These are phyloP conservation scores for Coemansia furcata DNA, from an alignment of 192 early-diverging fungal genomes.

Conservation along the genomic window DNA sequence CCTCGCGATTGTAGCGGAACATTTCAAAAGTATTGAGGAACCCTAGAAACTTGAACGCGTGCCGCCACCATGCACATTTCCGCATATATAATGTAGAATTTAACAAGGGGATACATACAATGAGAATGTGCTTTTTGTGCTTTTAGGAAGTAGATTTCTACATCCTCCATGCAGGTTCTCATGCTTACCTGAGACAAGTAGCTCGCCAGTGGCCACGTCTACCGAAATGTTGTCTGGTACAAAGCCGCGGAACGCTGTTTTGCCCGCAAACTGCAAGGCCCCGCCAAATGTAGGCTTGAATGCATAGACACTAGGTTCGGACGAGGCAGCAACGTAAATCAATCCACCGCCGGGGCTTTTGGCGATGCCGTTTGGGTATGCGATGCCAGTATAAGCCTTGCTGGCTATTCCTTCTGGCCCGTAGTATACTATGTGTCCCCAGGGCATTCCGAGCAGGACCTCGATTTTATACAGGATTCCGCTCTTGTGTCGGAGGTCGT, in stretches of 20 bases:
- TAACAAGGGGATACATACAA: neutral
- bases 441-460: slow-evolving; percentile 49
- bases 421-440: slow-evolving; percentile 44
- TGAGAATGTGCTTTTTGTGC: neutral
- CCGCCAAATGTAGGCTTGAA: slow-evolving; percentile 22
- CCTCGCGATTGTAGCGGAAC: slow-evolving; percentile 51
- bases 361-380: slow-evolving; percentile 49
- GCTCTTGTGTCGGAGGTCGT: slow-evolving; percentile 42
- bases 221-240: slow-evolving; percentile 53
- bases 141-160: neutral
- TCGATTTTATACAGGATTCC: slow-evolving; percentile 42
- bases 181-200: slow-evolving; percentile 50
- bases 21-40: slow-evolving; percentile 47
- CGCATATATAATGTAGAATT: neutral
- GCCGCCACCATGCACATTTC: neutral
- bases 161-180: neutral
- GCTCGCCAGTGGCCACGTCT: slow-evolving; percentile 32
- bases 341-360: slow-evolving; percentile 24
- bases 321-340: slow-evolving; percentile 40
- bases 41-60: slow-evolving; percentile 19
- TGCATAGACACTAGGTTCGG: slow-evolving; percentile 39
- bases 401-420: slow-evolving; percentile 20
- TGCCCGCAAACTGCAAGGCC: slow-evolving; percentile 21
- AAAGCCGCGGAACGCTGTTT: slow-evolving; percentile 32
- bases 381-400: slow-evolving; percentile 19